Evolutionary conservation across 805 yeast genomes (phyloP).

Genomic region (Sugiyamaella marilandica): DNA sequence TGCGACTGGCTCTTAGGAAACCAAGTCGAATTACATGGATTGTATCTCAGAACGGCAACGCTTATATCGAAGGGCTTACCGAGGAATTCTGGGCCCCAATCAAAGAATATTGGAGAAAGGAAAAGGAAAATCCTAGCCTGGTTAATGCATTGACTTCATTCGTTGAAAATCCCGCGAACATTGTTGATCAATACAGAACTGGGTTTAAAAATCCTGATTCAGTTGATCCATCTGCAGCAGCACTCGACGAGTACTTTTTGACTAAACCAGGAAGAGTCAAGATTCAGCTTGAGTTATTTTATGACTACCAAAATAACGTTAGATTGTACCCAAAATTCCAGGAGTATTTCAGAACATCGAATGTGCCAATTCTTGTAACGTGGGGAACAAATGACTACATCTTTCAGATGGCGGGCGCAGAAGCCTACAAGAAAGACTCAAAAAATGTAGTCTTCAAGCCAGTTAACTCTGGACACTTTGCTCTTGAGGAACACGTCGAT

Average conservation of each 20-base stretch:
- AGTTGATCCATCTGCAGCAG: conserved; percentile 34
- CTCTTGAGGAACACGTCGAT: conserved; percentile 30
- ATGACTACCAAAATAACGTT: conserved; percentile 37
- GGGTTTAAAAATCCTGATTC: conserved; percentile 29
- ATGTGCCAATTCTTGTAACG: conserved; percentile 35
- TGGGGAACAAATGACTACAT: conserved; percentile 43
- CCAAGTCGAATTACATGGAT: conserved; percentile 27
- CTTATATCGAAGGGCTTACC: conserved; percentile 41
- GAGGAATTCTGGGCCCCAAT: conserved; percentile 38
- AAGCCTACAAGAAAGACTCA: conserved; percentile 36
- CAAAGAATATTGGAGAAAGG: conserved; percentile 32
- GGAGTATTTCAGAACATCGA: conserved; percentile 29
- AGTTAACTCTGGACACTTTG: conserved; percentile 40
- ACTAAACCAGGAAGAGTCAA: conserved; percentile 26
- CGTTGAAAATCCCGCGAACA: conserved; percentile 15
- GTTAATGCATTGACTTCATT: conserved; percentile 14
- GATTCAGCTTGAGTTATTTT: conserved; percentile 35
- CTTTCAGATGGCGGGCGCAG: conserved; percentile 37
- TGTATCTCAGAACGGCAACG: conserved; percentile 43
- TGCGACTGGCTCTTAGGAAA: conserved; percentile 35
- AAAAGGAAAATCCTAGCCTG: conserved; percentile 9
- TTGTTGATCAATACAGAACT: conserved; percentile 31
- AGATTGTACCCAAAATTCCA: conserved; percentile 38
- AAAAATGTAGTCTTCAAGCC: conserved; percentile 29
- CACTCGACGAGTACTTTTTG: conserved; percentile 32